phyloP scores from a whole-genome alignment of 2,329 filamentous ascomycete species.

The Colletotrichum endophyticum region DNA sequence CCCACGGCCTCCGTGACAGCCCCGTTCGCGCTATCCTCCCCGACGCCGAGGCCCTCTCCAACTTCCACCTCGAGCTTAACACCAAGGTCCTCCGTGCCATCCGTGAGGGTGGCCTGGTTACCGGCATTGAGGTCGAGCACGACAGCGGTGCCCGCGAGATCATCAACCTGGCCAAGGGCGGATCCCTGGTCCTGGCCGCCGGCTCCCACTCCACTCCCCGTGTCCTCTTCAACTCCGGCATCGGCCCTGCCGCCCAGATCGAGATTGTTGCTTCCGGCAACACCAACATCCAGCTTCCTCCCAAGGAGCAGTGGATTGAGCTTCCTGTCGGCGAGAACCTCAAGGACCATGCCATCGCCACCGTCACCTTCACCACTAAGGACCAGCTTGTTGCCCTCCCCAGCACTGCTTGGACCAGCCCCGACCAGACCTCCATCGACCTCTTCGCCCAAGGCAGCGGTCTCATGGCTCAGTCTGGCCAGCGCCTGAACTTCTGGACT shows the following conservation, averaged over 20 bases:
- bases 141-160: conserved; percentile 4
- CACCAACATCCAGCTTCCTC: conserved; percentile 21
- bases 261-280: conserved; percentile 51
- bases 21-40: conserved; percentile 40
- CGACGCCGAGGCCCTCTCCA: conserved; percentile 36
- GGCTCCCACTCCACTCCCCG: conserved; percentile 62
- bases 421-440: conserved; percentile 31
- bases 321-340: conserved; percentile 48
- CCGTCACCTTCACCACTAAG: conserved; percentile 32
- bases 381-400: conserved; percentile 18
- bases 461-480: conserved; percentile 48
- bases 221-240: conserved; percentile 61
- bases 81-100: conserved; percentile 23
- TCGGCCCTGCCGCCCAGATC: conserved; percentile 56
- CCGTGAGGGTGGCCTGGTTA: conserved; percentile 32
- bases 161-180: conserved; percentile 20
- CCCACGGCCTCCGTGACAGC: conserved; percentile 21
- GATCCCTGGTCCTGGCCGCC: conserved; percentile 35
- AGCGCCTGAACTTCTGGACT: conserved; percentile 53
- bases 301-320: conserved; percentile 28
- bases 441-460: conserved; percentile 40
- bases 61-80: conserved; percentile 35
- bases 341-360: conserved; percentile 36
- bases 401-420: conserved; percentile 29
- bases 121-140: conserved; percentile 32